Evolutionary conservation across 257 asterid species (phyloP).

Genomic region (Dorcoceras hygrometricum): DNA sequence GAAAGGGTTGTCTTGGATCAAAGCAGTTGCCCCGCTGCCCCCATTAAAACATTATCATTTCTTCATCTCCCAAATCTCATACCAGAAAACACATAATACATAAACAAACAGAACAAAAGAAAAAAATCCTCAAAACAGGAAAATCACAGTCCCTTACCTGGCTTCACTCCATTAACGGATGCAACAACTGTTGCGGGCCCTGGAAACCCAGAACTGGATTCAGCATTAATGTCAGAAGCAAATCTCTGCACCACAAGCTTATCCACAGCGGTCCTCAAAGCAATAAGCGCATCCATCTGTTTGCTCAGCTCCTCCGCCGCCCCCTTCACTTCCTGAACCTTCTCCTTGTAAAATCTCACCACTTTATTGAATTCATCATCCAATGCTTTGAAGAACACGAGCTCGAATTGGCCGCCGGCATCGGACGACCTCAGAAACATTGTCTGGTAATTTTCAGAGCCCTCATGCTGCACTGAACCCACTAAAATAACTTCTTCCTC

Average conservation of each 20-base stretch:
- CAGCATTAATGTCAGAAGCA: constrained; percentile 5
- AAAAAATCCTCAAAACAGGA: too few species aligned
- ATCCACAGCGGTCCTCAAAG: constrained; percentile 58
- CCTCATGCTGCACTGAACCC: constrained; percentile 36
- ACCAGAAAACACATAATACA: not conserved
- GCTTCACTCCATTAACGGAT: constrained; percentile 33
- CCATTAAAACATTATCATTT: too few species aligned
- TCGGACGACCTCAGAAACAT: constrained; percentile 61
- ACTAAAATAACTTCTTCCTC: constrained; percentile 77
- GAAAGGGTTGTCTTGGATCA: too few species aligned
- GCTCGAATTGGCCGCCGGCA: constrained; percentile 66
- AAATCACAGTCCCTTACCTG: constrained; percentile 35
- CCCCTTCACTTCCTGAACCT: constrained; percentile 41
- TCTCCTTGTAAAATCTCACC: constrained; percentile 44
- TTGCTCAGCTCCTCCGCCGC: constrained; percentile 60
- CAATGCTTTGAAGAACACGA: constrained; percentile 48
- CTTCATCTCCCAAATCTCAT: too few species aligned
- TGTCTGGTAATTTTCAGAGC: constrained; percentile 50
- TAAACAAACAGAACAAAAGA: too few species aligned
- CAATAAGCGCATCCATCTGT: constrained; percentile 88
- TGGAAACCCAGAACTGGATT: not conserved
- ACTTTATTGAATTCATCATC: constrained; percentile 77
- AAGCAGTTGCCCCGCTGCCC: too few species aligned
- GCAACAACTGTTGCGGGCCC: constrained; percentile 43
- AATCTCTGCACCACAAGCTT: constrained; percentile 35